These are phyloP conservation scores for Debaryomyces robertsiae DNA, from an alignment of 1,139 yeast species.

Conservation along the genomic window DNA sequence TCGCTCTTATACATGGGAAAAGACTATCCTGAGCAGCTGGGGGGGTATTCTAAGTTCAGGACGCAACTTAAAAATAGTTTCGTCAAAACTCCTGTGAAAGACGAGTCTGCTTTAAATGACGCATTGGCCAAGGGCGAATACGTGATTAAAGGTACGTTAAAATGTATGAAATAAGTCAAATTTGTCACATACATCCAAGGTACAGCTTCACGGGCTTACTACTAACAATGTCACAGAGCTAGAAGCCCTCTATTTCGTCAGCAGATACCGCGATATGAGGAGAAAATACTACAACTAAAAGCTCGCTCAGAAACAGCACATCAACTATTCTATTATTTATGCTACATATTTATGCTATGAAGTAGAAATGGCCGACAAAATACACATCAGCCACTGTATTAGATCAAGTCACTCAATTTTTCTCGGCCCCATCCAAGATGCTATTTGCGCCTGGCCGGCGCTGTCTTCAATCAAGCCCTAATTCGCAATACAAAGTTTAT, in stretches of 20 bases:
- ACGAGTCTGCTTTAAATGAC: slow-evolving; percentile 22
- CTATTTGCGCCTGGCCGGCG: no score
- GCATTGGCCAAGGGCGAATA: slow-evolving; percentile 37
- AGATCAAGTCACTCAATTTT: no score
- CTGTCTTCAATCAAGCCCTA: slow-evolving; percentile 38
- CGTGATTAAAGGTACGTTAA: slow-evolving; percentile 30
- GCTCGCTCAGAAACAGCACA: no score
- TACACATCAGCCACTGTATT: no score
- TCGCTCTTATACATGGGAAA: slow-evolving; percentile 37
- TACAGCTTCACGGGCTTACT: no score
- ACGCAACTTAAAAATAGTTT: slow-evolving; percentile 23
- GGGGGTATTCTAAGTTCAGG: slow-evolving; percentile 30
- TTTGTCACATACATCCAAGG: neutral
- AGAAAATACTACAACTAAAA: slow-evolving; percentile 25
- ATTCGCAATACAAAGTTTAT: slow-evolving; percentile 88
- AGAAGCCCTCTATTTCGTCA: slow-evolving; percentile 35
- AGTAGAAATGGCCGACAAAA: no score
- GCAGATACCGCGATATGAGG: slow-evolving; percentile 36
- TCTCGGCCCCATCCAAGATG: no score
- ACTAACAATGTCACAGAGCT: slow-evolving; percentile 21
- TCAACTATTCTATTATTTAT: no score
- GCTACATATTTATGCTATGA: no score
- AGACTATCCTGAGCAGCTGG: slow-evolving; percentile 37
- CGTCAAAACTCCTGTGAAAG: slow-evolving; percentile 18
- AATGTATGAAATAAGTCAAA: neutral